These are phyloP conservation scores for Carex parvula DNA, from an alignment of 176 grass and related monocot genomes.

Conservation along the genomic window DNA sequence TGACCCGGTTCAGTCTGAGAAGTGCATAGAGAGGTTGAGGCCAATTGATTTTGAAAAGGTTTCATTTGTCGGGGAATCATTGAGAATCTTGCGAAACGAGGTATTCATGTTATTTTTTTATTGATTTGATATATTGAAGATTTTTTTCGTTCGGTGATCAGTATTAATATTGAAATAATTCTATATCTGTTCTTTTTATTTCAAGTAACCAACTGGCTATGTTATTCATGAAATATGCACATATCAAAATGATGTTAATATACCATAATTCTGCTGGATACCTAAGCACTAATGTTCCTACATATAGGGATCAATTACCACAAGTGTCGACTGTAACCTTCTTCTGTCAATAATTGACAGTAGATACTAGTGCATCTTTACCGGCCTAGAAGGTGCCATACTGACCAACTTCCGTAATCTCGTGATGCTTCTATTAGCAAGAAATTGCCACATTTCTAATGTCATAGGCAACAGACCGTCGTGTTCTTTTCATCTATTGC, in stretches of 20 bases:
- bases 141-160: background rate
- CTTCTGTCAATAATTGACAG: background rate
- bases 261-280: background rate
- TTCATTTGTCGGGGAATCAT: conserved; percentile 80
- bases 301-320: background rate
- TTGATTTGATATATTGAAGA: background rate
- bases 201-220: background rate
- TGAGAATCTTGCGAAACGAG: conserved; percentile 77
- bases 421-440: background rate
- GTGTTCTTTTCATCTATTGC: background rate
- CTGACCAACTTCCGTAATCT: background rate
- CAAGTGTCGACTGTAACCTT: background rate
- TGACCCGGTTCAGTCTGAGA: conserved; percentile 56
- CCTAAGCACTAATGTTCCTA: background rate
- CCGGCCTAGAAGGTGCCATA: background rate
- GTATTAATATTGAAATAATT: background rate
- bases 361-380: conserved; percentile 2
- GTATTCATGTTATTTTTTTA: conserved; percentile 41
- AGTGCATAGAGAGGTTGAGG: conserved; percentile 51
- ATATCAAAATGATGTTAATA: background rate
- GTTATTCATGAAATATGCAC: conserved; percentile 1
- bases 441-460: background rate
- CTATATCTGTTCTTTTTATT: background rate
- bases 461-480: background rate
- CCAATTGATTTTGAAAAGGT: conserved; percentile 83